phyloP scores from a whole-genome alignment of 2,329 filamentous ascomycete species.

The Paradendryphiella salina region DNA sequence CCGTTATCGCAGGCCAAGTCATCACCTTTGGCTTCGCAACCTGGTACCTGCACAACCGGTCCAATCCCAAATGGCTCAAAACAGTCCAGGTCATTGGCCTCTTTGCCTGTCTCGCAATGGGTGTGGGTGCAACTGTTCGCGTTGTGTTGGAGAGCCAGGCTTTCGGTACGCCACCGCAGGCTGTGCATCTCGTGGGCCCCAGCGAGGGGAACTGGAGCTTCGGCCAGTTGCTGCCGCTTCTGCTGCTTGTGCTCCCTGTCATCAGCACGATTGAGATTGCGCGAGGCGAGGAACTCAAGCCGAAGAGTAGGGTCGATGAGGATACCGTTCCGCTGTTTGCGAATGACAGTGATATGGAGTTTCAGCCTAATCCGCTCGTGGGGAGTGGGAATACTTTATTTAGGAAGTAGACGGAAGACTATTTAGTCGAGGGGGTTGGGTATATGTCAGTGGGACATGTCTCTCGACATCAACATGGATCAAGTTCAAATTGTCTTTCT shows the following conservation, averaged over 20 bases:
- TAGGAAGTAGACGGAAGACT: conserved; percentile 12
- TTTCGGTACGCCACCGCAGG: conserved; percentile 56
- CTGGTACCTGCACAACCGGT: conserved; percentile 65
- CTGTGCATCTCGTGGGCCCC: conserved; percentile 54
- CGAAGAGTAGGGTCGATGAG: conserved; percentile 49
- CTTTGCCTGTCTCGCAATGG: conserved; percentile 56
- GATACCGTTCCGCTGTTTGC: conserved; percentile 42
- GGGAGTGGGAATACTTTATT: conserved; percentile 32
- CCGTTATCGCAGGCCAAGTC: conserved; percentile 62
- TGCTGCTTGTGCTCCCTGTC: conserved; percentile 63
- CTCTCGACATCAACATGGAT: no score
- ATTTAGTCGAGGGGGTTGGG: no score
- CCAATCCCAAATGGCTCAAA: conserved; percentile 58
- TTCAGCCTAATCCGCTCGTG: conserved; percentile 54
- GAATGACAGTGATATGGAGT: conserved; percentile 48
- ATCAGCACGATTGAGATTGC: conserved; percentile 64
- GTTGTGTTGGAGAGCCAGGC: conserved; percentile 63
- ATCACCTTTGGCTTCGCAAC: conserved; percentile 63
- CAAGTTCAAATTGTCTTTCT: no score
- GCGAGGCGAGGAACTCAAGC: conserved; percentile 54
- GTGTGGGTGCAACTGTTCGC: conserved; percentile 61
- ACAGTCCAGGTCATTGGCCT: conserved; percentile 58
- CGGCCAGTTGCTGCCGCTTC: conserved; percentile 63
- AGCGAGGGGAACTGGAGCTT: conserved; percentile 65
- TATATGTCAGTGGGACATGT: no score